These are phyloP conservation scores for Trametes coccinea DNA, from an alignment of 768 basidiomycete genomes.

Conservation along the genomic window DNA sequence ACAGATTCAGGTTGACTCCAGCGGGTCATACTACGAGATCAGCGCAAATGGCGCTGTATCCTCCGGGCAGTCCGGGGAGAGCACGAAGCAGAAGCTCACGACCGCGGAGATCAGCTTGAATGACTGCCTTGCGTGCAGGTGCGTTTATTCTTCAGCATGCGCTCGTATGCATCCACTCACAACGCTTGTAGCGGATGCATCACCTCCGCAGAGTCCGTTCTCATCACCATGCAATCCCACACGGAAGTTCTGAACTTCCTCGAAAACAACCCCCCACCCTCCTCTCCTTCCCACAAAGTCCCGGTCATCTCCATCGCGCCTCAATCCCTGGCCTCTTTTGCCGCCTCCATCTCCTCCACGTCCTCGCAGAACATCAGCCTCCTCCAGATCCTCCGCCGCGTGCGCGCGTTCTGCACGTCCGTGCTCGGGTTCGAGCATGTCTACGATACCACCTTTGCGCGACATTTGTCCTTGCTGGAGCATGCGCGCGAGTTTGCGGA, in stretches of 20 bases:
- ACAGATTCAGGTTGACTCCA: conserved; percentile 85
- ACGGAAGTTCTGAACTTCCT: conserved; percentile 86
- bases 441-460: conserved; percentile 93
- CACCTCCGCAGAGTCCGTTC: conserved; percentile 95
- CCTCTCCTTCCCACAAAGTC: conserved; percentile 45
- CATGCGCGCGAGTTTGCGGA: conserved; percentile 81
- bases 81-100: conserved; percentile 63
- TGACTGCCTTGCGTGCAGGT: conserved; percentile 98
- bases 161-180: neutral
- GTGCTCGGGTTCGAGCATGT: conserved; percentile 78
- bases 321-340: conserved; percentile 81
- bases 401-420: conserved; percentile 66
- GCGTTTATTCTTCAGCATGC: conserved; percentile 30
- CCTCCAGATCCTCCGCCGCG: conserved; percentile 63
- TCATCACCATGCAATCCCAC: conserved; percentile 95
- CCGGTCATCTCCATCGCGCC: conserved; percentile 89
- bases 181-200: conserved; percentile 79
- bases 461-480: conserved; percentile 82
- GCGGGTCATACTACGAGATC: conserved; percentile 88
- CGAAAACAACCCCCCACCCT: conserved; percentile 47
- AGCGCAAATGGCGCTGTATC: conserved; percentile 31
- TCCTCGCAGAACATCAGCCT: conserved; percentile 45
- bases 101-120: conserved; percentile 96
- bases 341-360: conserved; percentile 58
- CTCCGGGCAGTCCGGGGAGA: conserved; percentile 17